Evolutionary conservation across 768 basidiomycete species (phyloP).

Genomic region (Amyloporia xantha): DNA sequence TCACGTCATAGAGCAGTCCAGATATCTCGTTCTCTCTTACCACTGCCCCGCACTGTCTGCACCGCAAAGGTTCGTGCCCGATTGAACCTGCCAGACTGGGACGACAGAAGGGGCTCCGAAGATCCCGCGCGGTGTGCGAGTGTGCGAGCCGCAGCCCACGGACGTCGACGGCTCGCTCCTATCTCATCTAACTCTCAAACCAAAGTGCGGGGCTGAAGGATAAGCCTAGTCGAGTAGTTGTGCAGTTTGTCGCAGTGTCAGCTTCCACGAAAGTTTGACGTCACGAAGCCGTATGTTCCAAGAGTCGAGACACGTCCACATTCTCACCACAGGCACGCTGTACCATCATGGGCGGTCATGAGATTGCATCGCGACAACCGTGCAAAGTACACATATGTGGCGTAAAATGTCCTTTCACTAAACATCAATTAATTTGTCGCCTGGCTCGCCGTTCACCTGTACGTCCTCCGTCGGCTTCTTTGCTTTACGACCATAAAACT

Average conservation of each 20-base stretch:
- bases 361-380: not conserved
- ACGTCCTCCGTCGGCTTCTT: constrained; percentile 54
- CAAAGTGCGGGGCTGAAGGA: too few species aligned
- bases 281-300: not conserved
- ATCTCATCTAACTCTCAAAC: too few species aligned
- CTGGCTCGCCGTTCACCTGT: constrained; percentile 36
- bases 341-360: constrained; percentile 4
- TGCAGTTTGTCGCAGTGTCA: too few species aligned
- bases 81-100: constrained; percentile 1
- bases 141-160: not conserved
- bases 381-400: not conserved
- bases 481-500: constrained; percentile 86
- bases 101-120: not conserved
- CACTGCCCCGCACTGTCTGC: not conserved
- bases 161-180: too few species aligned
- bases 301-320: not conserved
- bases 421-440: constrained; percentile 60
- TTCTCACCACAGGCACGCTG: not conserved
- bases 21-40: not conserved
- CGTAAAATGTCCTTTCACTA: constrained; percentile 11
- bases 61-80: not conserved
- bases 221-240: too few species aligned
- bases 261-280: not conserved
- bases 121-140: constrained; percentile 4
- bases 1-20: constrained; percentile 3